Base-by-base conservation (phyloP, 2,329 filamentous ascomycete species). In the Diatrype stigma region DNA sequence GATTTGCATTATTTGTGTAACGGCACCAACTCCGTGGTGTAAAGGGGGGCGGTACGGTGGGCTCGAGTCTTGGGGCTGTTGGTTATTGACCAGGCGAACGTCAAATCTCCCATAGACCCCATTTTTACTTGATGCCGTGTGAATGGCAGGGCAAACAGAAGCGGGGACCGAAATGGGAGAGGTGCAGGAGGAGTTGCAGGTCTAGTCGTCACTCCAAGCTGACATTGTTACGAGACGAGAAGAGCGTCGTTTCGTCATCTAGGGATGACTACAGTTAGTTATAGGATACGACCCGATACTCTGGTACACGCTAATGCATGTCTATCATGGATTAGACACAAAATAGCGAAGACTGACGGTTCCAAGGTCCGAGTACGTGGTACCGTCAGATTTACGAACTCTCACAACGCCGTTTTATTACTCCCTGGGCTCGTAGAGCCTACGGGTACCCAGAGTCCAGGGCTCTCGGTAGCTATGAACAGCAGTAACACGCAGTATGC, bases 261-360 rank as follows among this genome's bases (percentile, higher is more conserved):
- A 53, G 60, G 58, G 61, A 63, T 52, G 47, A 52, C 51, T 55
- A 58, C 61, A 56, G 16, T 7, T 34, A 14, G 60, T 61, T 56
- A 51, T 52, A 59, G 54, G 54, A 57, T 56, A 55, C 56, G 63
- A 64, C 63, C 63, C 63, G 63, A 61, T 63, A 60, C 59, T 63
- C 63, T 60, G 63, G 63, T 64, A 64, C 62, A 64, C 63, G 63
- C 63, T 65, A 65, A 65, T 65, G 63, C 63, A 65, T 63, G 62
- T 49, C 54, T 63, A 56, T 60, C 56, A 56, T 60, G 56, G 60
- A 60, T 61, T 56, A 63, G 60, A 64, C 61, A 63, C 51, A 58
- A 51, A 50, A 57, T 53, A 50, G 35, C 47, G 50, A 49, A 51
- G 45, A 51, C 22, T 32, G 32, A 47, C 34, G 34, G 46, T 47